Evolutionary conservation across 371 early-diverging fungal species (phyloP).

Genomic region (Apophysomyces variabilis): DNA sequence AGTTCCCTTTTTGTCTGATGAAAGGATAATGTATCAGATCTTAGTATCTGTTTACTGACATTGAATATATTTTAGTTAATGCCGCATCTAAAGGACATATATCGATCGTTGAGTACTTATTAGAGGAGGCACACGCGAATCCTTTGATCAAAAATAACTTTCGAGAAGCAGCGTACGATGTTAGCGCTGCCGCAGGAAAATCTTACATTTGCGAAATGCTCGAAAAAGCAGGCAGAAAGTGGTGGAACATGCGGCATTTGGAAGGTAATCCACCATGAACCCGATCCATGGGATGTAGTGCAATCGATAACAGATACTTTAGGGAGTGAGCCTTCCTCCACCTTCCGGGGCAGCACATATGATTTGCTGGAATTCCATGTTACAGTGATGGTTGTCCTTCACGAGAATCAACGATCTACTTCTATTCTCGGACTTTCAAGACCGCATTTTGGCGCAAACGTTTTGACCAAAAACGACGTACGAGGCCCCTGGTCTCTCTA

Average conservation of each 20-base stretch:
- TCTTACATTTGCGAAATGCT: slow-evolving; percentile 70
- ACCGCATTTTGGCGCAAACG: slow-evolving; percentile 53
- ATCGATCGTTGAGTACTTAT: slow-evolving; percentile 64
- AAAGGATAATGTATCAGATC: not conserved
- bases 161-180: slow-evolving; percentile 82
- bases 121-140: slow-evolving; percentile 63
- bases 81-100: slow-evolving; percentile 75
- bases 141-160: slow-evolving; percentile 65
- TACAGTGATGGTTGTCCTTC: slow-evolving; percentile 59
- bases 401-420: slow-evolving; percentile 69
- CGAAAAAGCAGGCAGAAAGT: slow-evolving; percentile 57
- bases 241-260: slow-evolving; percentile 45
- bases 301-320: not conserved
- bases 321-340: not conserved
- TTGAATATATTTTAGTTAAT: slow-evolving; percentile 54
- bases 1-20: slow-evolving; percentile 12
- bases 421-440: slow-evolving; percentile 47
- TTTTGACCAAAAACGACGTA: slow-evolving; percentile 51
- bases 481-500: slow-evolving; percentile 65
- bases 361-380: slow-evolving; percentile 58
- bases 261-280: slow-evolving; percentile 22
- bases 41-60: not conserved
- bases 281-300: too few relatives aligned
- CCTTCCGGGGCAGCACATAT: slow-evolving; percentile 32
- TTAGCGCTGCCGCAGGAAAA: slow-evolving; percentile 67